Evolutionary conservation across 306 rosid species (phyloP), one percentile per base, ranked within the genome.

Genomic region (Trifolium repens): DNA sequence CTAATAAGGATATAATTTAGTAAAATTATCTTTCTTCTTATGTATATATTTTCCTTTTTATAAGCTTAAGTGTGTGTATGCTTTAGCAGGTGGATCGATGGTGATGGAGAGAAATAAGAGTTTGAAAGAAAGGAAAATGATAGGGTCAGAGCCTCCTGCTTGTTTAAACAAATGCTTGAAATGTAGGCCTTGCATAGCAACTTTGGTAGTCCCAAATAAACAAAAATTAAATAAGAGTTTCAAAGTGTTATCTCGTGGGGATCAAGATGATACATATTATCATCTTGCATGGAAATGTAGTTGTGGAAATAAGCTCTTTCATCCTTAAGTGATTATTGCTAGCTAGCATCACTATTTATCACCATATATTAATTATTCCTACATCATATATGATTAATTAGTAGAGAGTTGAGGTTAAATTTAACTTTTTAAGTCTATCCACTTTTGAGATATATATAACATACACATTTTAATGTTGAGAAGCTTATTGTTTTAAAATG

Each of bases 131-230:
- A 84, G 79, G 54, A 76, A 76, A 76, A 85, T 57, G 85, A 53
- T 94, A 79, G 98, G 98, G 1, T 94, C 98, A 69, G 85, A 82
- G 77, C 98, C 98, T n/a, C 98, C 98, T 0, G 73, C 40, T 4
- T 94, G 98, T 78, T 78, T 75, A 16, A 86, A 91, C 77, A 94
- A 81, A 87, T 94, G 98, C 85, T 77, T 82, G 84, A 91, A 83
- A 61, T 94, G 98, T 43, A 87, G 86, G 74, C 98, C 98, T 34
- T 94, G 98, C 75, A 73, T 46, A 83, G 93, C 97, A 6, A 87
- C 94, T 19, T 79, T 90, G 75, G 93, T 91, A 5, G 77, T 87
- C 78, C 92, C 98, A 13, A 72, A 83, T 67, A 91, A 88, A 83
- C 79, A 67, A 76, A 63, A 82, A 42, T 50, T 19, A 61, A 83